Evolutionary conservation across 1,284 basidiomycete species (phyloP).

Genomic region (Cryptococcus sp.): DNA sequence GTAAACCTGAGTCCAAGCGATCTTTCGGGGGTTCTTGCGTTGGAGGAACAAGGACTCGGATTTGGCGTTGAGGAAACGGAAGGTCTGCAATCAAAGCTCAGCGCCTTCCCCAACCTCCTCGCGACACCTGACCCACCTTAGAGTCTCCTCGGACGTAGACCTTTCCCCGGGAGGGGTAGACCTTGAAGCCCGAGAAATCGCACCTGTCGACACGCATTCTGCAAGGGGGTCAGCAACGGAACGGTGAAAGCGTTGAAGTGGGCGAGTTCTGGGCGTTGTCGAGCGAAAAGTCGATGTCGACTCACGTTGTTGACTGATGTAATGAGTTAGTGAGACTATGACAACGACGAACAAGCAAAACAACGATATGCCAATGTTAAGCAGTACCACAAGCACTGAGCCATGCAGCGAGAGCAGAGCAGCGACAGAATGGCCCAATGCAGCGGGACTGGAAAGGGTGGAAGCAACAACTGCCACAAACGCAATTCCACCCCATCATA

Average conservation of each 20-base stretch:
- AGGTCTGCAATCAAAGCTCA: conserved; percentile 62
- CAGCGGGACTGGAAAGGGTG: neutral
- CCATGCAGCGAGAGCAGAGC: neutral
- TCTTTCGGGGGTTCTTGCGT: conserved; percentile 99
- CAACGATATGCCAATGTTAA: too few relatives aligned
- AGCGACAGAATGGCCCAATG: conserved; percentile 4
- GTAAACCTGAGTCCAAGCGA: conserved; percentile 97
- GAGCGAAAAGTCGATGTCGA: neutral
- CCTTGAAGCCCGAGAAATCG: conserved; percentile 91
- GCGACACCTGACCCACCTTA: conserved; percentile 67
- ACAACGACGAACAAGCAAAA: too few relatives aligned
- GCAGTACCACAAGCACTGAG: too few relatives aligned
- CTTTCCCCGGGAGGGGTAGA: conserved; percentile 95
- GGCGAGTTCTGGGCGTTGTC: neutral
- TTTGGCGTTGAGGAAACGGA: conserved; percentile 89
- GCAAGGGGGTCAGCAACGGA: conserved; percentile 1
- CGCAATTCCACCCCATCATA: neutral
- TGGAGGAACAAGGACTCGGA: conserved; percentile 96
- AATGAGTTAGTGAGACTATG: too few relatives aligned
- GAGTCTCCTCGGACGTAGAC: conserved; percentile 95
- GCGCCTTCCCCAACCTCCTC: neutral
- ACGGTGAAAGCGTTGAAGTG: neutral
- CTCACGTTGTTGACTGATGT: conserved; percentile 9
- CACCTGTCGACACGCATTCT: conserved; percentile 93
- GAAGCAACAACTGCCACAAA: conserved; percentile 1